phyloP scores from a whole-genome alignment of 176 grass and related monocot genomes.

The Juncus inflexus region DNA sequence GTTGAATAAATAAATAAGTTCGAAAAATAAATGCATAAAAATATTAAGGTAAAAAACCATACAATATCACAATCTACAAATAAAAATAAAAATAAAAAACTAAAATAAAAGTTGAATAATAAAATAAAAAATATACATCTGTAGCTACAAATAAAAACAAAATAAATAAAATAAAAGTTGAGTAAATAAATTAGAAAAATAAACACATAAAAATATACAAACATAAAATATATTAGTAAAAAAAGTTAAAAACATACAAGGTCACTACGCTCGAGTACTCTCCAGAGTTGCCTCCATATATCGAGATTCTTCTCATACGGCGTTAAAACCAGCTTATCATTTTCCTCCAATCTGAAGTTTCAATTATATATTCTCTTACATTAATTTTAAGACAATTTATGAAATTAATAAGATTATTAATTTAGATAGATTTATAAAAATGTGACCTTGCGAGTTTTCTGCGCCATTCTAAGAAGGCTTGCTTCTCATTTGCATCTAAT shows the following conservation, averaged over 20 bases:
- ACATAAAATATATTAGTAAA: not conserved
- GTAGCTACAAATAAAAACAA: not conserved
- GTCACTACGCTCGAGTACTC: slow-evolving; percentile 90
- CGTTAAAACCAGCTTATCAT: too few species aligned
- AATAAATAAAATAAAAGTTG: too few species aligned
- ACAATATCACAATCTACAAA: not conserved
- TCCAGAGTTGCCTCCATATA: slow-evolving; percentile 98
- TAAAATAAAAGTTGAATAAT: not conserved
- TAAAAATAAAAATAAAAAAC: not conserved
- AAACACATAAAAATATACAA: not conserved
- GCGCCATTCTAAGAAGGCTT: slow-evolving; percentile 75
- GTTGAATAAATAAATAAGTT: slow-evolving; percentile 9
- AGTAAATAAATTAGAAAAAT: not conserved
- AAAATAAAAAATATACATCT: slow-evolving; percentile 1
- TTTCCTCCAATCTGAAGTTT: too few species aligned
- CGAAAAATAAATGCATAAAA: slow-evolving; percentile 22
- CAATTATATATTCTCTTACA: too few species aligned
- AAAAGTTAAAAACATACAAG: slow-evolving; percentile 36
- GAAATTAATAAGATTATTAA: slow-evolving; percentile 14
- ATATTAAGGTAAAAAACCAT: not conserved
- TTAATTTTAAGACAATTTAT: too few species aligned
- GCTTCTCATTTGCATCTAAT: slow-evolving; percentile 60
- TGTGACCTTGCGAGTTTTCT: slow-evolving; percentile 76
- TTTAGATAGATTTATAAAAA: not conserved
- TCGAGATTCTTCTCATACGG: slow-evolving; percentile 76